phyloP scores from a whole-genome alignment of 2,329 filamentous ascomycete genomes.

The Penicillium thymicola region DNA sequence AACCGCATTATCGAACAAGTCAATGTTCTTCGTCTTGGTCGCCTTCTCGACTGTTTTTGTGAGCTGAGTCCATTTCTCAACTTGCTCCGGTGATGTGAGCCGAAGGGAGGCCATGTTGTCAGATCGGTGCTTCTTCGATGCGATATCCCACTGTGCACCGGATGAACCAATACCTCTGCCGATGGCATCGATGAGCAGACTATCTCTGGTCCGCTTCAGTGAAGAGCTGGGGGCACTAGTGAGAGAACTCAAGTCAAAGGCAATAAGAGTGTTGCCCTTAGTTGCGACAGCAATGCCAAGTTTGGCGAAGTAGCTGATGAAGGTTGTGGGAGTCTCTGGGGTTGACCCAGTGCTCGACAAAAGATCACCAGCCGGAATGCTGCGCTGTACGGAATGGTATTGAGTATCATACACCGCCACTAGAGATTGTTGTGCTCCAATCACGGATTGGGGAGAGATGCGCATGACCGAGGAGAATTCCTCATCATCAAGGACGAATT shows the following conservation, averaged over 20 bases:
- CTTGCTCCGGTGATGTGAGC: constrained; percentile 31
- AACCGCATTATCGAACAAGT: constrained; percentile 37
- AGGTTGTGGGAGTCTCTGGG: constrained; percentile 29
- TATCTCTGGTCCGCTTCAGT: constrained; percentile 41
- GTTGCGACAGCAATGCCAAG: constrained; percentile 43
- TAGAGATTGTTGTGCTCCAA: constrained; percentile 41
- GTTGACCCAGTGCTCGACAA: constrained; percentile 22
- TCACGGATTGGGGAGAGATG: constrained; percentile 42
- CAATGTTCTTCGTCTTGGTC: constrained; percentile 25
- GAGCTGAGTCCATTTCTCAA: constrained; percentile 35
- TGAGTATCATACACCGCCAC: constrained; percentile 47
- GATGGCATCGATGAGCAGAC: constrained; percentile 43
- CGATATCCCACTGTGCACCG: constrained; percentile 28
- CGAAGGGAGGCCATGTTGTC: constrained; percentile 32
- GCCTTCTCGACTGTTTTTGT: constrained; percentile 30
- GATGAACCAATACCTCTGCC: constrained; percentile 40
- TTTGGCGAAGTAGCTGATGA: constrained; percentile 46
- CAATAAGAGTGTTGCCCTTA: constrained; percentile 42
- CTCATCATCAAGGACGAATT: constrained; percentile 38
- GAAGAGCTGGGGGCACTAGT: constrained; percentile 27
- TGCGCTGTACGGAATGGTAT: constrained; percentile 46
- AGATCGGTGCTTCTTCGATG: constrained; percentile 30
- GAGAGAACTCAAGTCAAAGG: constrained; percentile 42
- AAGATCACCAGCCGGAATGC: constrained; percentile 35
- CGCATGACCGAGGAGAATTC: constrained; percentile 43